Percentiles rank a stretch among this genome's conserved stretches.
Evolutionary conservation across 2,329 filamentous ascomycete species (phyloP).

Genomic region (Trichocomaceae sp.): DNA sequence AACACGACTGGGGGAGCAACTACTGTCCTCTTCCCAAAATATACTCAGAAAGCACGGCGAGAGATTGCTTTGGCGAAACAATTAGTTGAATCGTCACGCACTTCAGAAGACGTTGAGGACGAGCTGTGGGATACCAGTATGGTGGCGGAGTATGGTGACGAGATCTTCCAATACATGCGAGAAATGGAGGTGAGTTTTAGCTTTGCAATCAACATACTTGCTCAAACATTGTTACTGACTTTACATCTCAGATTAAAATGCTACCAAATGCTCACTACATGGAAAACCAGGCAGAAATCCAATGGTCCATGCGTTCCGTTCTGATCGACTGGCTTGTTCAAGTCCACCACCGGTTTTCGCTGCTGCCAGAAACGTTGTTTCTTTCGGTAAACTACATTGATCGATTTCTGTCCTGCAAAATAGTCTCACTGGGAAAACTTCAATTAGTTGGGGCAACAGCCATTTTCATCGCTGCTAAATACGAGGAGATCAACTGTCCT

Average conservation of each 20-base stretch:
- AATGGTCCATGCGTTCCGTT: slow-evolving; percentile 97
- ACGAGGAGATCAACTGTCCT: slow-evolving; percentile 97
- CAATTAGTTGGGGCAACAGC: slow-evolving; percentile 95
- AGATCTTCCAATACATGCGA: slow-evolving; percentile 91
- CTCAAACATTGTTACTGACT: slow-evolving; percentile 17
- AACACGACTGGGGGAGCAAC: slow-evolving; percentile 62
- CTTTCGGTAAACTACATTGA: slow-evolving; percentile 95
- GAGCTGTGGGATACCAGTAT: slow-evolving; percentile 92
- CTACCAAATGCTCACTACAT: slow-evolving; percentile 90
- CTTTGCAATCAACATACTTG: neutral
- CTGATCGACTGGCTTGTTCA: slow-evolving; percentile 98
- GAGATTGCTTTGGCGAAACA: slow-evolving; percentile 65
- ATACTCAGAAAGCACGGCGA: slow-evolving; percentile 60
- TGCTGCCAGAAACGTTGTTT: slow-evolving; percentile 92
- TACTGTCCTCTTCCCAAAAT: slow-evolving; percentile 64
- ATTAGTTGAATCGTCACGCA: slow-evolving; percentile 60
- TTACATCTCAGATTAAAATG: slow-evolving; percentile 57
- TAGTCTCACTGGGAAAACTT: slow-evolving; percentile 89
- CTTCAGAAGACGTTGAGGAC: slow-evolving; percentile 72
- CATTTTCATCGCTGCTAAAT: slow-evolving; percentile 93
- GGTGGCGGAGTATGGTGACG: slow-evolving; percentile 93
- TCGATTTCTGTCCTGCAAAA: slow-evolving; percentile 88
- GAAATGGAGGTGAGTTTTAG: slow-evolving; percentile 64
- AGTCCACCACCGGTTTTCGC: slow-evolving; percentile 82
- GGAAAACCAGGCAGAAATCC: slow-evolving; percentile 93